Evolutionary conservation across 768 basidiomycete species (phyloP), one percentile per base, ranked within the genome.

Genomic region (Mycena vulgaris): DNA sequence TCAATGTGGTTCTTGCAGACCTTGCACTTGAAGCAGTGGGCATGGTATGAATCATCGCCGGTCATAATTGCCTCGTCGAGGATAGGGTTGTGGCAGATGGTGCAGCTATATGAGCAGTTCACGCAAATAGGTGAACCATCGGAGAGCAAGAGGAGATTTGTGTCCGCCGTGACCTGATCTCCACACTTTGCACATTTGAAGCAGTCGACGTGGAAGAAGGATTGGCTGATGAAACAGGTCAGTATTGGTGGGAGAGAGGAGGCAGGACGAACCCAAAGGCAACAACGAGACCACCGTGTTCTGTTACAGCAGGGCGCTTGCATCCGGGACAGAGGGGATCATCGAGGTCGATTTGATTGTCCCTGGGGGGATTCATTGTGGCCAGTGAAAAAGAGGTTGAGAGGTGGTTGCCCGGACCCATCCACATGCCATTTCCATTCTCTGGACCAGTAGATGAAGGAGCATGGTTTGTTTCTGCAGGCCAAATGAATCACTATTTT

Each of bases 1-100:
- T 99, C 97, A 72, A 99, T 99, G 66, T 95, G 89, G 78, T 93
- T 93, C 79, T 90, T 90, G 85, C 98, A 99, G 59, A 96, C 93
- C 76, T 95, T 93, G 84, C 98, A 99, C 75, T 97, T 97, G 86
- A 99, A 99, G 83, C 98, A 99, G 72, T 96, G 94, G 8, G 98
- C 97, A 79, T 99, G 98, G 76, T 99, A 99, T 0, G 96, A 95
- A 79, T 99, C 98, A 80, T 99, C 96, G 69, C 96, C 98, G 9
- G 98, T 97, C 95, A 99, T 98, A 80, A 99, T 98, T 13, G 98
- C 98, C 78, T 99, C 98, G 83, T 99, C 97, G 64, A 97, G 92
- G 73, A 99, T 99, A 51, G 96, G 95, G 65, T 90, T 90, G 52
- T 92, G 91, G 83, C 98, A 99, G 66, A 98, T 92, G 77, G 93